Evolutionary conservation across 345 rosid species (phyloP), one percentile per base, ranked within the genome.

Genomic region (Salix exigua): DNA sequence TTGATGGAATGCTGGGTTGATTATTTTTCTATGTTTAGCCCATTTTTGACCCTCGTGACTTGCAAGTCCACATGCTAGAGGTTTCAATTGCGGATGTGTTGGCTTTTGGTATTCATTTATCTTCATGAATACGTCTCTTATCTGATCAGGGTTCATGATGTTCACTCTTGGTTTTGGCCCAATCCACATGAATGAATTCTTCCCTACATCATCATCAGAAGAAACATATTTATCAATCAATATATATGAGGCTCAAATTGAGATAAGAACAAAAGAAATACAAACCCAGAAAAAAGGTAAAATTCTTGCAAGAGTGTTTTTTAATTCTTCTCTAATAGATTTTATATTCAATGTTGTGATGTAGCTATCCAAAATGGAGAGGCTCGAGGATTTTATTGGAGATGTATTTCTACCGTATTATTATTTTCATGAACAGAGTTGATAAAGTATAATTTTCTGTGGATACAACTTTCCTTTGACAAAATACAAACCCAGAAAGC

Each of bases 21-120:
- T 77, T 38, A 88, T 83, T 75, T 80, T 86, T 70, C 91, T 83
- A 60, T 82, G 88, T n/a, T 50, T 82, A 11, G 75, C 75, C 91
- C 91, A 88, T 68, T 86, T 79, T 30, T 85, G 80, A 26, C 88
- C 91, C 9, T 84, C 83, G 21, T 73, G 73, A 31, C 42, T 60
- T 1, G 50, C 79, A 6, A 88, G 80, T 28, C 89, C 91, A 1
- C 72, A 50, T 48, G 53, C 82, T 51, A 88, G 69, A 28, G 77
- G 5, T 70, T 75, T 82, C 28, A n/a, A 0, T 60, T 75, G 58
- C 25, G 89, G 84, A 75, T 79, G 13, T 71, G 50, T 12, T 31
- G 78, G 31, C 66, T 78, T 88, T 50, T 73, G 78, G 72, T 80
- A 87, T 65, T 79, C 84, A 46, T 73, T 38, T 60, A 77, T 74